Evolutionary conservation across 2,329 filamentous ascomycete genomes (phyloP).

Genomic region (Beauveria brongniartii): DNA sequence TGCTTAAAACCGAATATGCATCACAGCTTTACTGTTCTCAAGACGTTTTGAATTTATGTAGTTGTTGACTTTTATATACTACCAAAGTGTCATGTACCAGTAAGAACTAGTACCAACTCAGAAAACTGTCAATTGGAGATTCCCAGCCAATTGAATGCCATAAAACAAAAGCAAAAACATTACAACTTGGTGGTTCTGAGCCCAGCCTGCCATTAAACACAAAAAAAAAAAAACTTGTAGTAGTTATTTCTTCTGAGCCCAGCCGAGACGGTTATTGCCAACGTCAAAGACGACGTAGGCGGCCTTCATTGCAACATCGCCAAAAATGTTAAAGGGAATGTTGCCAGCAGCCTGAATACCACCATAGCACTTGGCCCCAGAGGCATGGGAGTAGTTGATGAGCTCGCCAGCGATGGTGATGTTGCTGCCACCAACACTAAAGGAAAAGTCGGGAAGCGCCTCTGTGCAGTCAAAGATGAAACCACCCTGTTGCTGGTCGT

Average conservation of each 20-base stretch:
- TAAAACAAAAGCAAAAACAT: too few relatives aligned
- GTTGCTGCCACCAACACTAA: slow-evolving; percentile 49
- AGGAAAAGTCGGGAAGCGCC: slow-evolving; percentile 37
- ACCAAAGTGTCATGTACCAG: background rate
- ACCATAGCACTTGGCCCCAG: slow-evolving; percentile 54
- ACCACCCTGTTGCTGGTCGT: slow-evolving; percentile 26
- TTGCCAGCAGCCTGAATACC: slow-evolving; percentile 51
- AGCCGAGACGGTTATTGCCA: slow-evolving; percentile 41
- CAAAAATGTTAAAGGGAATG: slow-evolving; percentile 48
- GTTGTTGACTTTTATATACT: background rate
- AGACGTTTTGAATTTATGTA: background rate
- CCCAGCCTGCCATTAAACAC: background rate
- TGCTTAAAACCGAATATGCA: background rate
- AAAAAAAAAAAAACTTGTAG: background rate
- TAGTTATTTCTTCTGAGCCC: slow-evolving; percentile 11
- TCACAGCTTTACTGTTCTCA: background rate
- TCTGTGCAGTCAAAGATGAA: slow-evolving; percentile 36
- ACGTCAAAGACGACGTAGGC: slow-evolving; percentile 51
- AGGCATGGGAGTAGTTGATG: slow-evolving; percentile 44
- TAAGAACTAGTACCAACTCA: background rate
- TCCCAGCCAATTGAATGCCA: background rate
- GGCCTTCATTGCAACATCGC: slow-evolving; percentile 53
- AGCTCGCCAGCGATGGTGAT: slow-evolving; percentile 48
- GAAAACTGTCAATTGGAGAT: background rate
- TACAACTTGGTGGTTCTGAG: too few relatives aligned